A percentile compares a stretch with the other conserved stretches of the same genome.
phyloP scores from a whole-genome alignment of 345 rosid species.

The Adansonia digitata region DNA sequence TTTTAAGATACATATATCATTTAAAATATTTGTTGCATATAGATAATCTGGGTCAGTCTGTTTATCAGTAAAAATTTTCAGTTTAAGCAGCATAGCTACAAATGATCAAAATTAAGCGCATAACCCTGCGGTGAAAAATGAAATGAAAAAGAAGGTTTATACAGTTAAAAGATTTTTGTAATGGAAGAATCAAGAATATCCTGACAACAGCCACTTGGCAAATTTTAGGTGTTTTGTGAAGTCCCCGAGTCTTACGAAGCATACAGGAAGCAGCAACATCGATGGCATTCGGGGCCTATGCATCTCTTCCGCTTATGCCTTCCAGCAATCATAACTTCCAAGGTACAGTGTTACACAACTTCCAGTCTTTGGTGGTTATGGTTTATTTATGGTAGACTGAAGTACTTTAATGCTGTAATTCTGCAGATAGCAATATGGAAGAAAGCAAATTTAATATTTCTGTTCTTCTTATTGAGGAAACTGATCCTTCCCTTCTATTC shows the following conservation, averaged over 20 bases:
- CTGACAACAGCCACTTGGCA: conserved; percentile 12
- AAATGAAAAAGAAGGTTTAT: background rate
- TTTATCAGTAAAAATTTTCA: background rate
- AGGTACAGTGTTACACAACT: conserved; percentile 35
- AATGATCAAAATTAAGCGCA: background rate
- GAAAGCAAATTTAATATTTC: conserved; percentile 68
- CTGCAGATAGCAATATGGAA: conserved; percentile 76
- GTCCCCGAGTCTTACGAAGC: conserved; percentile 89
- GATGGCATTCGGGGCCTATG: conserved; percentile 96
- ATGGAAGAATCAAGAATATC: background rate
- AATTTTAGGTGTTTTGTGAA: conserved; percentile 68
- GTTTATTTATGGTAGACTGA: conserved; percentile 7
- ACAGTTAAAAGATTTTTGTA: background rate
- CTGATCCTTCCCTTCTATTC: conserved; percentile 90
- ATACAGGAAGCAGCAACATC: conserved; percentile 89
- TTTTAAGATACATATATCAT: background rate
- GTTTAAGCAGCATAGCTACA: background rate
- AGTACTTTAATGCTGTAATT: conserved; percentile 7
- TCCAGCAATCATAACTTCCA: conserved; percentile 66
- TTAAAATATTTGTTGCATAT: background rate
- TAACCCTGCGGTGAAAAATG: background rate
- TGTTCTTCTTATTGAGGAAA: conserved; percentile 76
- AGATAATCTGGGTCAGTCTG: background rate
- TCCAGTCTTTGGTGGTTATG: background rate
- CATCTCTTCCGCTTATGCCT: conserved; percentile 85